Base-by-base conservation (phyloP, 2,329 filamentous ascomycete species). In the Pseudogymnoascus sp. region DNA sequence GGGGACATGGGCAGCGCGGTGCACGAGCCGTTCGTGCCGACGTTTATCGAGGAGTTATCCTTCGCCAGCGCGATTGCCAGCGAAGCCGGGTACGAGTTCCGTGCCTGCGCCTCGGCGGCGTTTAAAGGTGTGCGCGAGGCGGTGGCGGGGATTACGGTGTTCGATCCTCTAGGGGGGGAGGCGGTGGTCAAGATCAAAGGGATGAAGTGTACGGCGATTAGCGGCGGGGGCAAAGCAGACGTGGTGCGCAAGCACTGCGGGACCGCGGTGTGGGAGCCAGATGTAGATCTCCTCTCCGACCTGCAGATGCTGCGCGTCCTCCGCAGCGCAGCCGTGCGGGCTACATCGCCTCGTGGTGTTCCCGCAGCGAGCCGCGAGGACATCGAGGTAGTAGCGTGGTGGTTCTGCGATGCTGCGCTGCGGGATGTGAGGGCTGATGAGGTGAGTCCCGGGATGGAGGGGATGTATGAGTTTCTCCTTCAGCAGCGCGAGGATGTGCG, bases 1-100 rank as follows among this genome's bases (percentile, higher is more conserved):
- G 40, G 40, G 10, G 40, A 43, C 5, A 22, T 43, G 19, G 6
- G 70, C 72, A 14, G 40, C 4, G 40, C 40, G 0, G 40, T 43
- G 2, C 40, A 43, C 40, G 40, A 43, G 19, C 40, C 40, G 10
- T 43, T 43, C 40, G 40, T 43, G 11, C 40, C 40, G 19, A 43
- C 40, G 3, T 43, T 43, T 11, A 43, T 43, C 2, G 40, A 43
- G 40, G 40, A 43, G 19, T 24, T 43, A 14, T 4, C 19, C 11
- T 43, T 43, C 11, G 19, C 19, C 11, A 24, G 19, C 40, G 2
- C 19, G 4, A 43, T 43, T 2, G 40, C 40, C 2, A 43, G 40
- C 4, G 10, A 43, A 24, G 40, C 40, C 6, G 40, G 40, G 19
- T 43, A 43, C 11, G 40, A 43, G 19, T 43, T 43, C 40, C 19